Evolutionary conservation across 257 asterid genomes (phyloP).

Genomic region (Nicotiana attenuata): DNA sequence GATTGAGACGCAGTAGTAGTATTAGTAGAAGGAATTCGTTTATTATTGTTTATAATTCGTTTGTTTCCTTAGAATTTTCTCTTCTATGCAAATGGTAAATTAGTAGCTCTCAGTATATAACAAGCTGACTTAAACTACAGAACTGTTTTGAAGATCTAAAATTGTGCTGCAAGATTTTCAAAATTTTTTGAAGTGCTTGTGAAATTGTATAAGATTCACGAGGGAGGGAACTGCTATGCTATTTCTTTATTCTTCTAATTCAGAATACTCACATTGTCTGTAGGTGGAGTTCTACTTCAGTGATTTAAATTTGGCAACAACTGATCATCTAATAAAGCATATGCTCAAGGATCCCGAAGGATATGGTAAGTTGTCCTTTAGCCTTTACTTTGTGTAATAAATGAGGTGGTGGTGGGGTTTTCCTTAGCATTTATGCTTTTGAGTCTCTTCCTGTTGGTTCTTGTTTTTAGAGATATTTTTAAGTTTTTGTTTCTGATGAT

Average conservation of each 20-base stretch:
- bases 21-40: no score
- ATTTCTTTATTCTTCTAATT: not conserved
- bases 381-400: not conserved
- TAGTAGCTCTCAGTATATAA: not conserved
- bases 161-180: not conserved
- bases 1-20: no score
- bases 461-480: not conserved
- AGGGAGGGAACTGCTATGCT: not conserved
- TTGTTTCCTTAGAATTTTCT: not conserved
- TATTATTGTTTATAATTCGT: not conserved
- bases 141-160: not conserved
- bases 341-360: constrained; percentile 83
- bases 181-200: not conserved
- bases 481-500: not conserved
- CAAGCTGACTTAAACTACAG: not conserved
- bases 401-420: no score
- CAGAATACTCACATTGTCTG: not conserved
- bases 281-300: constrained; percentile 95
- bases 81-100: not conserved
- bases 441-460: not conserved
- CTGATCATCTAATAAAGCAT: constrained; percentile 62
- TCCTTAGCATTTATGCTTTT: no score
- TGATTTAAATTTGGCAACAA: constrained; percentile 84
- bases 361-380: constrained; percentile 49
- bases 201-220: not conserved